Evolutionary conservation across 2,329 filamentous ascomycete species (phyloP).

Genomic region (Parascedosporium putredinis): DNA sequence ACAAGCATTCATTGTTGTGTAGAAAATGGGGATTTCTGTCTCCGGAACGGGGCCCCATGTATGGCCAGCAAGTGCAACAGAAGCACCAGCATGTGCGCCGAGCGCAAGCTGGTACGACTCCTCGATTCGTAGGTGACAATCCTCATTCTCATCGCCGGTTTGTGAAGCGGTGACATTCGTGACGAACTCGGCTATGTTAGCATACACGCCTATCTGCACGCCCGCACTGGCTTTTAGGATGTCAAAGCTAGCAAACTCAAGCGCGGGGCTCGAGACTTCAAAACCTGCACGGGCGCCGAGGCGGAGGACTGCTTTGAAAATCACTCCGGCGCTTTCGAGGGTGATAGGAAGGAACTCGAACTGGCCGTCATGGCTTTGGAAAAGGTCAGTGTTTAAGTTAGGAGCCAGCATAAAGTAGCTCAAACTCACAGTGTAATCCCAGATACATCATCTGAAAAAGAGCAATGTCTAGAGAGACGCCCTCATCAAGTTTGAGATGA

Average conservation of each 20-base stretch:
- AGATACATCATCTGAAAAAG: neutral
- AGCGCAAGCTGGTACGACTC: constrained; percentile 41
- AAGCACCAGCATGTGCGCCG: constrained; percentile 43
- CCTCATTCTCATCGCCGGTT: constrained; percentile 17
- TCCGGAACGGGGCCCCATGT: constrained; percentile 39
- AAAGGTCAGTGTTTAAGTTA: neutral
- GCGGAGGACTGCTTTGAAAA: constrained; percentile 36
- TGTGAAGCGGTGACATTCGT: constrained; percentile 36
- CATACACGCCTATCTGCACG: constrained; percentile 37
- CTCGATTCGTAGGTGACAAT: constrained; percentile 34
- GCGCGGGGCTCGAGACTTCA: neutral
- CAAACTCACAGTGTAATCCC: neutral
- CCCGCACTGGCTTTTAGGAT: constrained; percentile 26
- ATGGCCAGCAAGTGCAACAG: constrained; percentile 28
- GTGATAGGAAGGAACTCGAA: constrained; percentile 49
- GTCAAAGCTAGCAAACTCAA: too few species aligned
- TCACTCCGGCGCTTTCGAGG: constrained; percentile 28
- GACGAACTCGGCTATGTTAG: constrained; percentile 42
- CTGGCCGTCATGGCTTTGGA: constrained; percentile 36
- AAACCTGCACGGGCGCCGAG: constrained; percentile 19
- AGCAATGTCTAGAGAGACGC: constrained; percentile 33
- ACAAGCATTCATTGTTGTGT: constrained; percentile 38
- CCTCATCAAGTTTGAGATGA: constrained; percentile 43
- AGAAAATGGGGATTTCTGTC: constrained; percentile 39
- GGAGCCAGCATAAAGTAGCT: neutral